phyloP scores from a whole-genome alignment of 495 filamentous ascomycete species.

The Talaromyces liani region DNA sequence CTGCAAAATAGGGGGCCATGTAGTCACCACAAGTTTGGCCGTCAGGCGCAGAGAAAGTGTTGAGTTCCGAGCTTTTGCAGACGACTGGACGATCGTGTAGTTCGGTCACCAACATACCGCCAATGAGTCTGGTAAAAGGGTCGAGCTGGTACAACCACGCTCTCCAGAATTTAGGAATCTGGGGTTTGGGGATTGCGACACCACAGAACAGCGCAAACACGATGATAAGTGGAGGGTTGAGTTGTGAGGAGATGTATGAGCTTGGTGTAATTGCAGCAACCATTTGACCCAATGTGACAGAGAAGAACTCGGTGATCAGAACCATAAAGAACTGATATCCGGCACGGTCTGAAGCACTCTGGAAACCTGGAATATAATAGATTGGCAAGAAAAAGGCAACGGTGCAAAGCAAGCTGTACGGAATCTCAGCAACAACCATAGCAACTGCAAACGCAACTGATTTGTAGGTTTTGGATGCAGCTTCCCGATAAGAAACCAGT shows the following conservation, averaged over 20 bases:
- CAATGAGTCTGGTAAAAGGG: conserved; percentile 76
- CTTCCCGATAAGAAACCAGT: conserved; percentile 71
- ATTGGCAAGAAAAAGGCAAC: conserved; percentile 67
- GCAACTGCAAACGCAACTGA: conserved; percentile 62
- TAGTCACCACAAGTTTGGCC: conserved; percentile 64
- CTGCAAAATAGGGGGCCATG: conserved; percentile 59
- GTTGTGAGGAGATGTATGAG: conserved; percentile 61
- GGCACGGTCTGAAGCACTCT: conserved; percentile 45
- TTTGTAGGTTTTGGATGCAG: conserved; percentile 69
- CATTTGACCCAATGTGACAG: conserved; percentile 63
- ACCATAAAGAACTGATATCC: conserved; percentile 82
- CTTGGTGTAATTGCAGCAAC: conserved; percentile 62
- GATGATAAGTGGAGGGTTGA: conserved; percentile 63
- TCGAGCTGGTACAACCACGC: conserved; percentile 76
- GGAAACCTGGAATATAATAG: conserved; percentile 66
- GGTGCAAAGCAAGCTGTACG: conserved; percentile 67
- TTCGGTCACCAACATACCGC: conserved; percentile 70
- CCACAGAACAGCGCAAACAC: conserved; percentile 60
- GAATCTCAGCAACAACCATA: conserved; percentile 68
- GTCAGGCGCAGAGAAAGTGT: conserved; percentile 51
- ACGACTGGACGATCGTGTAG: conserved; percentile 56
- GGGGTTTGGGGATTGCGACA: conserved; percentile 65
- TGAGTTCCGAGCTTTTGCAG: conserved; percentile 51
- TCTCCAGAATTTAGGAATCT: conserved; percentile 73
- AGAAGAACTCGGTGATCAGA: conserved; percentile 67